phyloP scores from a whole-genome alignment of 2,329 filamentous ascomycete species.

The Exophiala xenobiotica region DNA sequence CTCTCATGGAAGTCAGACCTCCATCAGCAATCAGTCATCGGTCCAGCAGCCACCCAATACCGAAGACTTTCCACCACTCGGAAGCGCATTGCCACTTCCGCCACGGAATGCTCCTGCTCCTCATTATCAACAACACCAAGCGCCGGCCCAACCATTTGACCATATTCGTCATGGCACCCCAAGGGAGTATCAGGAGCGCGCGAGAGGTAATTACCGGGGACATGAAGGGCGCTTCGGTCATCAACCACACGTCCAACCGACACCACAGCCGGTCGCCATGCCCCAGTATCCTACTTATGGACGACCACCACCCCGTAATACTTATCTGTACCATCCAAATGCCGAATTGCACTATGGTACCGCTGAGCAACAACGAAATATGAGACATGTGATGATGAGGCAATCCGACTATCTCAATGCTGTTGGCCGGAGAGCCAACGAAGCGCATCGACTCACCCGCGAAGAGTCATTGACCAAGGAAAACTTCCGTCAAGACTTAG shows the following conservation, averaged over 20 bases:
- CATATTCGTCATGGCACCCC: constrained; percentile 13
- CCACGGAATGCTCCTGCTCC: neutral
- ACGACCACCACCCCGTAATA: constrained; percentile 12
- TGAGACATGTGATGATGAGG: constrained; percentile 22
- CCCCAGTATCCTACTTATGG: constrained; percentile 7
- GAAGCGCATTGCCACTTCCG: neutral
- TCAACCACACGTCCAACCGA: constrained; percentile 5
- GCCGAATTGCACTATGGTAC: constrained; percentile 9
- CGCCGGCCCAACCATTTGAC: neutral
- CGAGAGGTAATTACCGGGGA: constrained; percentile 16
- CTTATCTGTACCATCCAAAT: constrained; percentile 21
- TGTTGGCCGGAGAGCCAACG: constrained; percentile 15
- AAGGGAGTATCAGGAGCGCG: constrained; percentile 24
- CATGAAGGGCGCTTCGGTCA: constrained; percentile 2
- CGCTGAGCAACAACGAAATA: constrained; percentile 20
- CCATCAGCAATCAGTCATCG: neutral
- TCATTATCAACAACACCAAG: constrained; percentile 4
- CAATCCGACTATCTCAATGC: constrained; percentile 29
- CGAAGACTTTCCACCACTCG: constrained; percentile 15
- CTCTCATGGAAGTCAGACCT: neutral
- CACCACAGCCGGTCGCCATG: neutral
- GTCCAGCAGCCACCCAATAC: neutral
- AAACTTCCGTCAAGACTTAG: constrained; percentile 63
- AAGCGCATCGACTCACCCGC: constrained; percentile 17
- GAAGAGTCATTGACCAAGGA: constrained; percentile 70